Conservation (phyloP, 257 asterid genomes). For the Solanum corneliomulleri region DNA sequence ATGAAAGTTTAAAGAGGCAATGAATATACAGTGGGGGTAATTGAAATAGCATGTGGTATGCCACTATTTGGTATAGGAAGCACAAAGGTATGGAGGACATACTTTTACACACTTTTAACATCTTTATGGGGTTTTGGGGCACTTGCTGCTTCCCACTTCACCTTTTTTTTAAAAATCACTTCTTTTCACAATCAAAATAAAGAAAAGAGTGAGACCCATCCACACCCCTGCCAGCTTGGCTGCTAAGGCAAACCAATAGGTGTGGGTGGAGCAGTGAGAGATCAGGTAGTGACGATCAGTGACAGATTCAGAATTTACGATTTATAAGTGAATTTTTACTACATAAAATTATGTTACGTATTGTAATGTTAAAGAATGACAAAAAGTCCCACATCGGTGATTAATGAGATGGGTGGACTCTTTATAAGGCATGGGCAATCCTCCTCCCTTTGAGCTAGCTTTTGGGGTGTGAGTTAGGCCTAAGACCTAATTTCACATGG, state of each 20-base stretch:
- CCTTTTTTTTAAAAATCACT: not conserved
- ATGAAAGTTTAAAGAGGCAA: not conserved
- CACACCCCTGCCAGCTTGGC: not conserved
- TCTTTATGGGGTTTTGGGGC: slow-evolving; percentile 8
- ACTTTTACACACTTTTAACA: not conserved
- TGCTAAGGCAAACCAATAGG: not conserved
- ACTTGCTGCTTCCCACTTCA: not conserved
- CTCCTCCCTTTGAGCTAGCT: too few species aligned
- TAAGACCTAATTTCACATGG: too few species aligned
- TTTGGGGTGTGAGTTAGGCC: too few species aligned
- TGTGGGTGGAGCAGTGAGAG: not conserved
- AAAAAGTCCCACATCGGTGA: too few species aligned
- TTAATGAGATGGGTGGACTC: too few species aligned
- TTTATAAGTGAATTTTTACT: not conserved
- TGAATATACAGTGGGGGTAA: not conserved
- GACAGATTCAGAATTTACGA: not conserved
- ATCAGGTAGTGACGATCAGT: too few species aligned
- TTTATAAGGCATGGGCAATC: too few species aligned
- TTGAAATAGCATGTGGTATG: slow-evolving; percentile 2
- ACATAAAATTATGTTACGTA: too few species aligned
- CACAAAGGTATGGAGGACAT: slow-evolving; percentile 7
- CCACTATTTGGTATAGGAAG: slow-evolving; percentile 5
- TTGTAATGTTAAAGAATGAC: too few species aligned
- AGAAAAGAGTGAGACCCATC: not conserved
- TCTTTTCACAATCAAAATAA: slow-evolving; percentile 7